Percentiles rank a stretch among this genome's conserved stretches.
These are phyloP conservation scores for Geotrichum carabidarum DNA, from an alignment of 1,139 yeast genomes.

Conservation along the genomic window DNA sequence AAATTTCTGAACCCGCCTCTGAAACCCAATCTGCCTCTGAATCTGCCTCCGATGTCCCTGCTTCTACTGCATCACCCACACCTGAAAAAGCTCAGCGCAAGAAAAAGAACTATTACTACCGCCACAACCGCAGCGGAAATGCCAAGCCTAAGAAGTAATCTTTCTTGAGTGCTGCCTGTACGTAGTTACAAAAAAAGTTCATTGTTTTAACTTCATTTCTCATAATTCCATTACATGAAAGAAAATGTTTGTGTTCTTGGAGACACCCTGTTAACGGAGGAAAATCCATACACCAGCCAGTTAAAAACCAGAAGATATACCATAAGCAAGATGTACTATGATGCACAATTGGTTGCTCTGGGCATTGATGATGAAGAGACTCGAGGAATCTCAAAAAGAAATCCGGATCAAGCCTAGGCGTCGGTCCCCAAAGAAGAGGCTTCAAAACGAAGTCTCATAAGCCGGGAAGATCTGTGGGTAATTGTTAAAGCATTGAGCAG, in stretches of 20 bases:
- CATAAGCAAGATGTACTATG: slow-evolving; percentile 30
- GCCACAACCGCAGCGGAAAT: background rate
- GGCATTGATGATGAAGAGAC: slow-evolving; percentile 6
- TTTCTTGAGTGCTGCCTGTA: background rate
- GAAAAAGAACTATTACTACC: slow-evolving; percentile 2
- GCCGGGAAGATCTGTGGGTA: slow-evolving; percentile 21
- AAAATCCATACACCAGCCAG: slow-evolving; percentile 5
- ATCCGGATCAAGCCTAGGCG: slow-evolving; percentile 4
- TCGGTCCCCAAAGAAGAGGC: slow-evolving; percentile 19
- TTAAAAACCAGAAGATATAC: background rate
- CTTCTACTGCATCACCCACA: background rate
- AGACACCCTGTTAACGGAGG: slow-evolving; percentile 29
- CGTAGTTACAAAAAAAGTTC: too few relatives aligned
- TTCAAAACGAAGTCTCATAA: slow-evolving; percentile 24
- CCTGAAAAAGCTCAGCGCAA: slow-evolving; percentile 4
- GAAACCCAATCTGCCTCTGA: background rate
- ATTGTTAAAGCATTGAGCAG: background rate
- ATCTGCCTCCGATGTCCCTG: background rate
- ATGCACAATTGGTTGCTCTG: slow-evolving; percentile 26
- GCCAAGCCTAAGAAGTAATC: background rate
- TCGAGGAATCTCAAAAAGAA: background rate
- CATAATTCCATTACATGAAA: background rate
- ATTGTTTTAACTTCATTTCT: too few relatives aligned
- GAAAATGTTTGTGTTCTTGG: slow-evolving; percentile 31
- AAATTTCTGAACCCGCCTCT: background rate